A percentile compares a stretch with the other conserved stretches of the same genome.
Conservation (phyloP, 1,139 yeast genomes). For the Geotrichum carabidarum region DNA sequence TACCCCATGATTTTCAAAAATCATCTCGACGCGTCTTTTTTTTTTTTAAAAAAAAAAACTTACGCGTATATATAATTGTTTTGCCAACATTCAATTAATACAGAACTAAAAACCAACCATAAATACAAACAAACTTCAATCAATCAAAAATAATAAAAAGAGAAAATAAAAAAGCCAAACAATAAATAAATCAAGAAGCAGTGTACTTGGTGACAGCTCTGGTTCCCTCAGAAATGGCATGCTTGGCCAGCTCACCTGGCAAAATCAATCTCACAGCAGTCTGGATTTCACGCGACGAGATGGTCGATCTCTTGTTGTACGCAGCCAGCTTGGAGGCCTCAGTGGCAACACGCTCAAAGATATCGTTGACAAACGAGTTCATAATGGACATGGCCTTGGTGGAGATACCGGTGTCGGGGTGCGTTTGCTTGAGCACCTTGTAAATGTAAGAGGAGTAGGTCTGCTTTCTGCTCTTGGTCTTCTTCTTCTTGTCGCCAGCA, state of each 20-base stretch:
- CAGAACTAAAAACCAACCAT: conserved; percentile 1
- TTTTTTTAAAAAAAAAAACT: too few relatives aligned
- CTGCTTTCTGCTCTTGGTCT: conserved; percentile 96
- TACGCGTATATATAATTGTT: too few relatives aligned
- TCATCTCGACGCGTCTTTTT: too few relatives aligned
- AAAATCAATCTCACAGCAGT: conserved; percentile 98
- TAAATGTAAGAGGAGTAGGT: conserved; percentile 97
- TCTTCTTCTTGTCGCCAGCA: conserved; percentile 81
- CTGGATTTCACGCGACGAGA: conserved; percentile 98
- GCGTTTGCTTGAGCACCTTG: conserved; percentile 98
- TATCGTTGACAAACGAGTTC: conserved; percentile 97
- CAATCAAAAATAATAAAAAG: conserved; percentile 3
- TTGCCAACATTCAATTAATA: conserved; percentile 1
- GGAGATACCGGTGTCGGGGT: conserved; percentile 99
- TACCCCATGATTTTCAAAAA: too few relatives aligned
- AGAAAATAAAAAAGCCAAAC: conserved; percentile 1
- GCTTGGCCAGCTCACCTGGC: conserved; percentile 99
- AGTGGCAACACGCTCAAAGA: conserved; percentile 58
- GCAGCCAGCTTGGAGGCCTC: conserved; percentile 99
- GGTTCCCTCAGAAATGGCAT: conserved; percentile 98
- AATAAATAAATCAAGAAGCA: conserved; percentile 42
- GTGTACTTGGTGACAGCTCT: conserved; percentile 99
- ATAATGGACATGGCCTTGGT: conserved; percentile 98
- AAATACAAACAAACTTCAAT: background rate
- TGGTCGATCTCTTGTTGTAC: conserved; percentile 98